Base-by-base conservation (phyloP, 306 rosid genomes). In the Vigna reflexopilosa region DNA sequence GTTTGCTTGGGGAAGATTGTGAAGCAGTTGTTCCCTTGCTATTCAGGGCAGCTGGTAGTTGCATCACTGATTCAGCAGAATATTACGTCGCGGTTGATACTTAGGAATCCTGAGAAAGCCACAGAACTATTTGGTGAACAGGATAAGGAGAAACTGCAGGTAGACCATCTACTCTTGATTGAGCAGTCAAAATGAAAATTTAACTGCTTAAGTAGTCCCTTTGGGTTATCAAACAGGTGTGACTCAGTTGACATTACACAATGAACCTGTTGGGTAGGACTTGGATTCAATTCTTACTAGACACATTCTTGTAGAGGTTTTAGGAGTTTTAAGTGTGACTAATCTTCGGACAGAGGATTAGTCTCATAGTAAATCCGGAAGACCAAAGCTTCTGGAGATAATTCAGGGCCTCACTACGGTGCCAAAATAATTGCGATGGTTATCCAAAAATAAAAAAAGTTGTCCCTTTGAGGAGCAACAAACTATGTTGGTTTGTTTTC, bases 21-120 rank as follows among this genome's bases (percentile, higher is more conserved):
- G 62, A 85, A 56, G 62, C 34, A 58, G 34, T 76, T 76, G 24
- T 54, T 75, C 51, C 20, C 51, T 78, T 69, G 8, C 49, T 78
- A 67, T 84, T 77, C 96, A 94, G 98, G 98, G 84, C 98, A 94
- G 86, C 76, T 94, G 78, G 90, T 94, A 14, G 93, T 89, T 61
- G 97, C 97, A 57, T 89, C 98, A 4, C 73, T 92, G 93, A 91
- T 94, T 62, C 84, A 74, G 55, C 85, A 91, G 83, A 90, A 89
- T 81, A 81, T 92, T 67, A 92, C 92, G 83, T 76, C 89, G 0
- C 93, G 97, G 2, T 81, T 92, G 78, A 73, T 94, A 52, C 78
- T 92, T 67, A 85, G 98, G 52, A 89, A 94, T 80, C 93, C 88
- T 61, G 93, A 88, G 83, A 94, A 88, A 91, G 98, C 97, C 24